phyloP scores from a whole-genome alignment of 2,329 filamentous ascomycete genomes.

The Akanthomyces lecanii region DNA sequence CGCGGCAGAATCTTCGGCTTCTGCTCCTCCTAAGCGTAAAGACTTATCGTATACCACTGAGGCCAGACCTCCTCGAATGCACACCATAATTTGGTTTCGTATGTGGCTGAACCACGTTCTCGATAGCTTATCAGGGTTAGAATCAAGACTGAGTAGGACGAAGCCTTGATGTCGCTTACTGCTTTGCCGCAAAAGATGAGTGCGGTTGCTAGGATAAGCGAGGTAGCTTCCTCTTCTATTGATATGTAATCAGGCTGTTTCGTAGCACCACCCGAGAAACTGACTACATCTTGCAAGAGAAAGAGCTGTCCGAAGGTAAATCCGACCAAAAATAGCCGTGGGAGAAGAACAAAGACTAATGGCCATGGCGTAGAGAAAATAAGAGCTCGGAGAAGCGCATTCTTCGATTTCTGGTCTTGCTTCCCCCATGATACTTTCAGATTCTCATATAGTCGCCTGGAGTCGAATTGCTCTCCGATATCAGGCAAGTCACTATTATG shows the following conservation, averaged over 20 bases:
- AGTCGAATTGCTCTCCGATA: slow-evolving; percentile 1
- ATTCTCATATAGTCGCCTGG: neutral
- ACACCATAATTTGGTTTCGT: no score
- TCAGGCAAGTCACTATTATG: neutral
- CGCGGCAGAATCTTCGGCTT: no score
- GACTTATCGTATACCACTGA: no score
- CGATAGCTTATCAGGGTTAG: no score
- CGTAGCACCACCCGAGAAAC: neutral
- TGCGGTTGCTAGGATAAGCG: neutral
- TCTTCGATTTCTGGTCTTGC: neutral
- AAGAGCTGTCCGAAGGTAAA: slow-evolving; percentile 1
- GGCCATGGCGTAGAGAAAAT: neutral
- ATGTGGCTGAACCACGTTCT: no score
- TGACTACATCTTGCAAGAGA: neutral
- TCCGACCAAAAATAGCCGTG: neutral
- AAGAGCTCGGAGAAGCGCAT: neutral
- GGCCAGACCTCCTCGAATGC: no score
- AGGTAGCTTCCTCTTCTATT: neutral
- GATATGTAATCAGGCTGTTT: neutral
- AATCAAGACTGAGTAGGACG: no score
- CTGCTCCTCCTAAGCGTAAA: no score
- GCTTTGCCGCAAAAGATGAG: slow-evolving; percentile 6
- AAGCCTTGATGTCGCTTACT: neutral
- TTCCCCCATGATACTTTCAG: neutral
- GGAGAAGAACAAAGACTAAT: neutral